phyloP scores from a whole-genome alignment of 306 rosid species.

The Glycine latifolia region DNA sequence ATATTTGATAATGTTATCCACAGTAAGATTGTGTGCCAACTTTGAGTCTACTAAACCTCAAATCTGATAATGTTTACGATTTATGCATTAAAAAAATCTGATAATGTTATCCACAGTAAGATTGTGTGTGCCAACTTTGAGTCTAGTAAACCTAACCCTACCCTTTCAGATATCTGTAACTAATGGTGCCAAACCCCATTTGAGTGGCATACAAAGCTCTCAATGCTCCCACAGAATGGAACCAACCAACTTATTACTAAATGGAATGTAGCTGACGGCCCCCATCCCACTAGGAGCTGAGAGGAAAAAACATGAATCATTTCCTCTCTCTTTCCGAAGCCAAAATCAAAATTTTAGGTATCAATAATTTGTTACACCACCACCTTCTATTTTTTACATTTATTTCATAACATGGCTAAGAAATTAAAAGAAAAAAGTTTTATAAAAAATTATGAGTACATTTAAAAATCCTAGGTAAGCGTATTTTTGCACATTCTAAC shows the following conservation, averaged over 20 bases:
- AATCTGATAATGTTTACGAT: neutral
- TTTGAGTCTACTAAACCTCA: neutral
- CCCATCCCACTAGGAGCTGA: neutral
- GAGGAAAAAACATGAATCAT: neutral
- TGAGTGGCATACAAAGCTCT: slow-evolving; percentile 26
- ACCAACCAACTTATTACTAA: slow-evolving; percentile 15
- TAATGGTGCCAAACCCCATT: neutral
- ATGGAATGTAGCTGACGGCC: neutral
- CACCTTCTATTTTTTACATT: neutral
- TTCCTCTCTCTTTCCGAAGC: neutral
- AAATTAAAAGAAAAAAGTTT: too few species aligned
- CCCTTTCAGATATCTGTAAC: neutral
- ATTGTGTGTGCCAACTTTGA: neutral
- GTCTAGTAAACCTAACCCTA: neutral
- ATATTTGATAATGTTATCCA: neutral
- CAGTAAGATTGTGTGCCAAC: neutral
- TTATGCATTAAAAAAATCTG: neutral
- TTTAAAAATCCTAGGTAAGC: too few species aligned
- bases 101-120: neutral
- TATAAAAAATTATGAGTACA: too few species aligned
- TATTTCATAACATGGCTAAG: too few species aligned
- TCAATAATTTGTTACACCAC: slow-evolving; percentile 38
- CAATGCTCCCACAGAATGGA: slow-evolving; percentile 40
- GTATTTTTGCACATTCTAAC: too few species aligned
- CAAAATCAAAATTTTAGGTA: slow-evolving; percentile 9